Conservation (phyloP, 441 rosid genomes). For the Populus hybrid region DNA sequence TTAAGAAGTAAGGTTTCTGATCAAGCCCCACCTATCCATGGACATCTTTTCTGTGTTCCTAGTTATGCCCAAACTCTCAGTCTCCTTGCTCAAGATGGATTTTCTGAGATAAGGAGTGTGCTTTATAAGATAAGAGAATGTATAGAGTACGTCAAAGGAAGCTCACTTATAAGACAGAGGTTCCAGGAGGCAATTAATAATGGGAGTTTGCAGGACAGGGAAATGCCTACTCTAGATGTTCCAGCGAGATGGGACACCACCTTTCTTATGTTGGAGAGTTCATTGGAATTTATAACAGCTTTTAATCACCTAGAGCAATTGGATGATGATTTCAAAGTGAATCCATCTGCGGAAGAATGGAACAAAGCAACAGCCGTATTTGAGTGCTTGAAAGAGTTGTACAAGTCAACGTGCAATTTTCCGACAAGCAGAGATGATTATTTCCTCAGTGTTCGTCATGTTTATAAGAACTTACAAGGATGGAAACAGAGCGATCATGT, state of each 20-base stretch:
- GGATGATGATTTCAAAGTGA: background rate
- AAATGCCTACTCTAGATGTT: background rate
- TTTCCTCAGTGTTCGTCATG: background rate
- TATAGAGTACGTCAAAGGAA: background rate
- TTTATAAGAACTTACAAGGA: background rate
- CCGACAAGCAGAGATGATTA: background rate
- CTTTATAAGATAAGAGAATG: conserved; percentile 1
- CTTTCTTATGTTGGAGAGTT: background rate
- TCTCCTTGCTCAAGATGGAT: background rate
- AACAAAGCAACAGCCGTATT: background rate
- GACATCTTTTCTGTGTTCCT: background rate
- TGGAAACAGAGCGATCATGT: background rate
- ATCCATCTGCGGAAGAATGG: background rate
- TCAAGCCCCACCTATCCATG: background rate
- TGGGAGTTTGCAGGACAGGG: background rate
- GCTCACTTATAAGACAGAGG: background rate
- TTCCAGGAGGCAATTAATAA: background rate
- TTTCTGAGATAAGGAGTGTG: background rate
- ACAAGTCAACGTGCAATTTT: background rate
- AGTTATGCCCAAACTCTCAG: background rate
- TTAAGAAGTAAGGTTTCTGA: background rate
- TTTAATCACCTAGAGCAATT: background rate
- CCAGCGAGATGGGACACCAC: background rate
- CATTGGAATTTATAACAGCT: background rate
- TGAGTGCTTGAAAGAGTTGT: background rate